These are phyloP conservation scores for Syzygium oleosum DNA, from an alignment of 345 rosid genomes.

Conservation along the genomic window DNA sequence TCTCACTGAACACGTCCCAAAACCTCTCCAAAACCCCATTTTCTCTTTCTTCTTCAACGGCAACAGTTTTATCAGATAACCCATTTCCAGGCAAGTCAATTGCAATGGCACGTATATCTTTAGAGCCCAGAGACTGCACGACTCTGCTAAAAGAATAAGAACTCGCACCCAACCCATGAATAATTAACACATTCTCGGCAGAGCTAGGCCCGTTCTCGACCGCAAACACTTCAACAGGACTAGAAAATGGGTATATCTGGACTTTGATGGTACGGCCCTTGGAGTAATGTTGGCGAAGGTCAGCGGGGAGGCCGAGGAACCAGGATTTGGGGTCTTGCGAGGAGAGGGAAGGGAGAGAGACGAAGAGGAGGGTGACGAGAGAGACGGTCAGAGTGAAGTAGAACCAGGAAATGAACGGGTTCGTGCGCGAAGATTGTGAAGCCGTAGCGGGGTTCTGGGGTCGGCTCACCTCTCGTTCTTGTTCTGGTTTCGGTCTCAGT, in stretches of 20 bases:
- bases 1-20: conserved; percentile 54
- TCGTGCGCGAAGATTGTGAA: conserved; percentile 6
- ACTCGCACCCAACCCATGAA: conserved; percentile 81
- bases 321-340: conserved; percentile 65
- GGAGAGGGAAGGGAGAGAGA: conserved; percentile 33
- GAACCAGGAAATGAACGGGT: conserved; percentile 76
- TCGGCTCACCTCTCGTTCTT: conserved; percentile 1
- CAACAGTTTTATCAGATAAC: conserved; percentile 66
- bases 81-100: conserved; percentile 93
- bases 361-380: conserved; percentile 38
- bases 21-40: conserved; percentile 50
- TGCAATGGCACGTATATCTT: conserved; percentile 58
- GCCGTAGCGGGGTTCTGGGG: conserved; percentile 1
- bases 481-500: conserved; percentile 1
- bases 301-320: conserved; percentile 67
- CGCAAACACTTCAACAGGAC: conserved; percentile 59
- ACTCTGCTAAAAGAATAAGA: conserved; percentile 57
- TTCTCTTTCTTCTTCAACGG: conserved; percentile 51
- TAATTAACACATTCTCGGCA: conserved; percentile 48
- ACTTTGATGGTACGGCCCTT: conserved; percentile 68
- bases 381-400: conserved; percentile 52
- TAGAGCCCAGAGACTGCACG: conserved; percentile 40
- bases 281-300: conserved; percentile 83
- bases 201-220: conserved; percentile 30
- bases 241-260: conserved; percentile 31